Base-by-base conservation (phyloP, 345 rosid species). In the Hirschfeldia incana region DNA sequence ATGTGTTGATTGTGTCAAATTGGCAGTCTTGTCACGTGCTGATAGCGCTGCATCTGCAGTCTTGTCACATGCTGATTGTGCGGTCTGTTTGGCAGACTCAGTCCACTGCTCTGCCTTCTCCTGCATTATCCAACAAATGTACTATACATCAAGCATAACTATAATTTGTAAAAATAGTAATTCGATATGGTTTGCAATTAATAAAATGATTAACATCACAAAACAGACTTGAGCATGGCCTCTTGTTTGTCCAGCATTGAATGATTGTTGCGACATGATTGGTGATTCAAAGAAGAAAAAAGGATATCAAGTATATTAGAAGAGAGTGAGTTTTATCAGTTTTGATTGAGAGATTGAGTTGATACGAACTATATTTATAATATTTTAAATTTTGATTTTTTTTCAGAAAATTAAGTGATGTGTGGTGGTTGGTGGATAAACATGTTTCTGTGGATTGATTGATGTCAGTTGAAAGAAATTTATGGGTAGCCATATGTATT, bases 101-200 rank as follows among this genome's bases (percentile, higher is more conserved):
- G 83, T 80, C 83, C 83, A 80, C 13, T 70, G 76, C 64, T 70
- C 79, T 9, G 83, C 83, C 46, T 70, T 80, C 76, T 75, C 80
- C 83, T 80, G 7, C 11, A 57, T 37, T 29, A 30, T 53, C 6
- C 51, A 80, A 28, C 9, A 17, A 73, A 65, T 12, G 58, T 70
- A 26, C 63, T 26, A 37, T 39, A 77, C 1, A 62, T 55, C 33
- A 62, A 70, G 39, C 39, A 63, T 13, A 34, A 21, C 42, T 76
- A 61, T 5, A 33, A 15, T 70, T 30, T 76, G 33, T 1, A 1
- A 58, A 6, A 12, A 16, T 26, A 27, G 1, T 4, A 26, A 59
- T 4, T 59, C n/a, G n/a, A 60, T 10, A 27, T 4, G n/a, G 15
- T 59, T 27, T 59, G 64, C 27, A 60, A 5, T 4, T 60, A 26